Evolutionary conservation across 352 stramenopile species (phyloP), one percentile per base, ranked within the genome.

Genomic region (Pythium brachiatum): DNA sequence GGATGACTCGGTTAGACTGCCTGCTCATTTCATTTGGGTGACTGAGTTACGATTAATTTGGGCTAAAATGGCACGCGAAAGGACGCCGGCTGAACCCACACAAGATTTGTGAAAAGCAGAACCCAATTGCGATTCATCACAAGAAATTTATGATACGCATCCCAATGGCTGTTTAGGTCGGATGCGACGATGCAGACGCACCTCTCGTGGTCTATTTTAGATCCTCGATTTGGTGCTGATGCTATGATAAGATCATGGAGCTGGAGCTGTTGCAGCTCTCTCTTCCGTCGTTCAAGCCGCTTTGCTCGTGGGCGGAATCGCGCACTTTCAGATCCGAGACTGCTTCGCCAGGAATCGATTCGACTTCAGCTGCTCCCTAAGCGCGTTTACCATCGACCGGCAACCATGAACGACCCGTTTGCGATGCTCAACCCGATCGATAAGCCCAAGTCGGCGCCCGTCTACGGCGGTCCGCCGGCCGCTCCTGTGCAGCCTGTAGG

Each of bases 371-470:
- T 20, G 32, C 21, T 9, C 5, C 29, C 29, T 5, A 34, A 9
- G 5, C 5, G 5, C 5, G 29, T 34, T 34, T 20, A 44, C 15
- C 36, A 44, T 21, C 15, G 18, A 62, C 26, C 26, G 15, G 29
- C 38, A 36, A 74, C 41, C 48, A 90, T 88, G 81, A 90, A 73
- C 71, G 83, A 92, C 65, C 81, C 79, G 26, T 90, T 92, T 32
- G 81, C 83, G 34, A 83, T 81, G 57, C 77, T 92, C 50, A 82
- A 92, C 54, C 83, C 83, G 60, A 88, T 92, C 58, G 79, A 75
- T 27, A 88, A 82, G 71, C 74, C 78, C 57, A 90, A 88, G 72
- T 81, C 77, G 16, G 67, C 74, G 15, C 69, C 75, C 1, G 64
- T 76, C 21, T 59, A 81, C 74, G 58, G 60, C 65, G 26, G 60